phyloP scores from a whole-genome alignment of 176 grass and related monocot species.

The Musa acuminata region DNA sequence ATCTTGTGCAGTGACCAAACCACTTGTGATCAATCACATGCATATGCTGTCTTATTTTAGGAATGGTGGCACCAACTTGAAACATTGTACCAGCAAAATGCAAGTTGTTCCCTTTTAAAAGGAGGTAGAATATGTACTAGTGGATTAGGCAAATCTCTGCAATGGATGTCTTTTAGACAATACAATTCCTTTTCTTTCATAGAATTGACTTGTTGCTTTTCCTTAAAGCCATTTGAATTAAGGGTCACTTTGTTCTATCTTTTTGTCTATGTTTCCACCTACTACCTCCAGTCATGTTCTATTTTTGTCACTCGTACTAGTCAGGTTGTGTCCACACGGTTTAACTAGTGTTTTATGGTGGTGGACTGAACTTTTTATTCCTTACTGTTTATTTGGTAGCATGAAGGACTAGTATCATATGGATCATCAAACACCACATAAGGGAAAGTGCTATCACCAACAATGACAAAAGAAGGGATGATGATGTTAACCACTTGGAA shows the following conservation, averaged over 20 bases:
- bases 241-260: not conserved
- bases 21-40: not conserved
- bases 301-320: not conserved
- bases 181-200: not conserved
- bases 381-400: not conserved
- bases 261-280: not conserved
- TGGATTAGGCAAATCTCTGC: not conserved
- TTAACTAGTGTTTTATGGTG: not conserved
- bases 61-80: not conserved
- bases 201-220: not conserved
- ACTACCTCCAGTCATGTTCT: not conserved
- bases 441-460: too few species aligned
- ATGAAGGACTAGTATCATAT: not conserved
- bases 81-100: not conserved
- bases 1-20: not conserved
- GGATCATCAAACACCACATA: too few species aligned
- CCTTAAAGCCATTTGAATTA: not conserved
- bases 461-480: not conserved
- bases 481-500: not conserved
- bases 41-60: not conserved
- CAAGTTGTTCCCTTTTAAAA: not conserved
- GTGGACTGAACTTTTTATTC: not conserved
- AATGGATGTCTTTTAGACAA: not conserved
- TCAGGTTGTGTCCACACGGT: not conserved
- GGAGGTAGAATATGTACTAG: not conserved